Evolutionary conservation across 1,139 yeast species (phyloP), one percentile per base, ranked within the genome.

Genomic region (Saccharomyces hybrid): DNA sequence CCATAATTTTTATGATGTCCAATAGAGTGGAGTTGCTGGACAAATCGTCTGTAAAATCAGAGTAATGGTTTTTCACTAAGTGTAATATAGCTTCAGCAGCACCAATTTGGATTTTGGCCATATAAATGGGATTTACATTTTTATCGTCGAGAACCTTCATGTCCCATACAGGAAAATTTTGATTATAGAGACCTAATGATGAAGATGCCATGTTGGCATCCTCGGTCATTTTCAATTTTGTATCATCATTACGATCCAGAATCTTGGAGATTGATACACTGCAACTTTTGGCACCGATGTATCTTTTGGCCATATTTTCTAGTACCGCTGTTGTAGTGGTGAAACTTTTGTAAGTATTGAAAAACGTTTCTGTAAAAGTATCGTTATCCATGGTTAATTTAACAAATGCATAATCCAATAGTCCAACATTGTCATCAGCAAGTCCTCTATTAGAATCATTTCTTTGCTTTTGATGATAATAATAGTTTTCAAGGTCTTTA

Each of bases 51-150:
- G 86, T 78, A 65, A 91, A 88, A 66, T 88, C 95, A 41, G 80
- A 72, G 67, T 86, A 89, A 65, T 87, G 88, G 61, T 86, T 84
- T 52, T 82, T 79, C 26, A 89, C 81, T 71, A 95, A 78, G 44
- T 85, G 79, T 52, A 83, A 80, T 56, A 89, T 75, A 0, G 90
- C 88, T 65, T 88, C 95, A 59, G 90, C 74, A 47, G 90, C 83
- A 51, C 95, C 95, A 54, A 86, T 78, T 65, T 90, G 96, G 53
- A 90, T 87, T 66, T 85, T 79, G 62, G 83, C 78, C 68, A 83
- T 75, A 73, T 79, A 74, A 65, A 81, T 26, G 2, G 51, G 50
- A 55, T 80, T 81, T 27, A 75, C 61, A 2, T 70, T 66, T 4
- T 70, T 67, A 23, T 69, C 66, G 44, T 66, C 59, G 4, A 56